Evolutionary conservation across 331 rosid species (phyloP).

Genomic region (Spiraea crenata): DNA sequence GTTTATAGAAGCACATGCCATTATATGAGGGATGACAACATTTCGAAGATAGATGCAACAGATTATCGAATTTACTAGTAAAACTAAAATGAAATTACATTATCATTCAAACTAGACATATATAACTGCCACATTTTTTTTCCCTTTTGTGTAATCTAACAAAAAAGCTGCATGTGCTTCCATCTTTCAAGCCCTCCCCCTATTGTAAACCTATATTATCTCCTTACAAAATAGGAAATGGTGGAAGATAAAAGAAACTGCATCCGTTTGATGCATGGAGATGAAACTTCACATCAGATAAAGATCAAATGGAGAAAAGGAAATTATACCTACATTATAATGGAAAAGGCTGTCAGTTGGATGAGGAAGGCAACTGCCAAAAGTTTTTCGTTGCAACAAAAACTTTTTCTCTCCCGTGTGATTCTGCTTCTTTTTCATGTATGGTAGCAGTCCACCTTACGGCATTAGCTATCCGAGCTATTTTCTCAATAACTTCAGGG

Average conservation of each 20-base stretch:
- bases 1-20: neutral
- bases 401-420: slow-evolving; percentile 74
- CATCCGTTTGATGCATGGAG: slow-evolving; percentile 39
- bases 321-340: slow-evolving; percentile 39
- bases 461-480: slow-evolving; percentile 66
- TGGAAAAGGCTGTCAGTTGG: slow-evolving; percentile 33
- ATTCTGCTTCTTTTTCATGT: slow-evolving; percentile 69
- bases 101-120: slow-evolving; percentile 20
- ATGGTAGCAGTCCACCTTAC: slow-evolving; percentile 67
- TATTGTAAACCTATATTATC: slow-evolving; percentile 41
- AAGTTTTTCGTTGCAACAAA: slow-evolving; percentile 71
- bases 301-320: neutral
- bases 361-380: slow-evolving; percentile 59
- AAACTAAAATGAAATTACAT: slow-evolving; percentile 4
- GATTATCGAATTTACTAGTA: slow-evolving; percentile 13
- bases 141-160: slow-evolving; percentile 25
- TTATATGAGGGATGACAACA: neutral
- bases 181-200: slow-evolving; percentile 27
- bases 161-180: slow-evolving; percentile 36
- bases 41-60: neutral
- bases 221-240: slow-evolving; percentile 32
- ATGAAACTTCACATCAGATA: slow-evolving; percentile 17
- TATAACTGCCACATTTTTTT: slow-evolving; percentile 27
- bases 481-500: slow-evolving; percentile 72
- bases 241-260: slow-evolving; percentile 35